Evolutionary conservation across 306 rosid genomes (phyloP).

Genomic region (Herpetospermum pedunculosum): DNA sequence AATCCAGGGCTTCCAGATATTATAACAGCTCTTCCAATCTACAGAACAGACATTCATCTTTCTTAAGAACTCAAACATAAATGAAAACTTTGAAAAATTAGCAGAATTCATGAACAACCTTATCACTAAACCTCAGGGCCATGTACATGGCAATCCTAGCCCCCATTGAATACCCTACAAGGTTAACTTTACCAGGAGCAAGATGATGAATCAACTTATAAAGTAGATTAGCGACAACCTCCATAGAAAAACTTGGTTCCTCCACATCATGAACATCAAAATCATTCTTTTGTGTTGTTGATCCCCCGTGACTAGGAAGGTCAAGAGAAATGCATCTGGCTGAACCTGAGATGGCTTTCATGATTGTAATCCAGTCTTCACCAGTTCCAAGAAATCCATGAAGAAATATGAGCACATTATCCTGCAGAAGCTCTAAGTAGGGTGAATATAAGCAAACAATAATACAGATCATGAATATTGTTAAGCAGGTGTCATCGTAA

Average conservation of each 20-base stretch:
- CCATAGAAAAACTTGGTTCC: conserved; percentile 42
- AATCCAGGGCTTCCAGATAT: conserved; percentile 92
- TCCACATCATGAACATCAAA: conserved; percentile 13
- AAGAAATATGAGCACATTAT: conserved; percentile 56
- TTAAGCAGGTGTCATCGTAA: neutral
- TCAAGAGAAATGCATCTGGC: conserved; percentile 80
- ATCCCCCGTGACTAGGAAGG: conserved; percentile 89
- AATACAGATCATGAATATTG: neutral
- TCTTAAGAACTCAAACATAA: conserved; percentile 9
- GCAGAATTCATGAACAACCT: conserved; percentile 31
- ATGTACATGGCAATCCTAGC: conserved; percentile 74
- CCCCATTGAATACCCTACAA: conserved; percentile 92
- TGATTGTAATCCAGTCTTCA: conserved; percentile 79
- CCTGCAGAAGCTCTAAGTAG: conserved; percentile 45
- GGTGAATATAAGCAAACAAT: conserved; percentile 20
- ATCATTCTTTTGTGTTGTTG: conserved; percentile 25
- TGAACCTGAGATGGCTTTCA: conserved; percentile 67
- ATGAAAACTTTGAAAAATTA: neutral
- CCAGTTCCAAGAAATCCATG: conserved; percentile 93
- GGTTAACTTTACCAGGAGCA: conserved; percentile 50
- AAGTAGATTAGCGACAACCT: conserved; percentile 43
- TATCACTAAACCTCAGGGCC: conserved; percentile 56
- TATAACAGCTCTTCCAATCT: conserved; percentile 68
- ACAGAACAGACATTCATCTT: conserved; percentile 21
- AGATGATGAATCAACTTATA: conserved; percentile 33